These are phyloP conservation scores for Candida sanyiensis DNA, from an alignment of 805 yeast species.

Conservation along the genomic window DNA sequence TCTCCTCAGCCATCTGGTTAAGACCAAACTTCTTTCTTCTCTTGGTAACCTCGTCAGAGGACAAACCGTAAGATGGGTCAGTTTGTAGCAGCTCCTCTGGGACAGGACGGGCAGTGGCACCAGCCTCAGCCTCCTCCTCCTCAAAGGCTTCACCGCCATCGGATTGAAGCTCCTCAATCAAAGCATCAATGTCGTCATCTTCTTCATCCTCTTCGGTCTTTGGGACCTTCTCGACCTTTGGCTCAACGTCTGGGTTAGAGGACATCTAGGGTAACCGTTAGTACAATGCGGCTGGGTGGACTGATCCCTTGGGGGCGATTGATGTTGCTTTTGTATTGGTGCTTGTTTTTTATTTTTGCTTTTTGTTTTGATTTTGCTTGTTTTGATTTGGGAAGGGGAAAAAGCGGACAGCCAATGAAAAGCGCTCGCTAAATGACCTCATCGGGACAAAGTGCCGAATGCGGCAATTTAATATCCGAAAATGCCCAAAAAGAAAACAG, in stretches of 20 bases:
- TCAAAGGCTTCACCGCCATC: constrained; percentile 52
- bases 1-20: constrained; percentile 87
- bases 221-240: constrained; percentile 51
- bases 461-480: not conserved
- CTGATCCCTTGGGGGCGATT: too few species aligned
- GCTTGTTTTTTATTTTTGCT: too few species aligned
- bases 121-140: constrained; percentile 42
- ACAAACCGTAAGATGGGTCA: constrained; percentile 71
- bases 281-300: constrained; percentile 1
- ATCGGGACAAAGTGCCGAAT: constrained; percentile 1
- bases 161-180: constrained; percentile 71
- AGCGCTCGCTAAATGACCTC: not conserved
- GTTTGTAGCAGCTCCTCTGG: constrained; percentile 85
- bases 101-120: constrained; percentile 63
- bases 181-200: constrained; percentile 66
- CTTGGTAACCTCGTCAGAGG: constrained; percentile 68
- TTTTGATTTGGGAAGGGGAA: not conserved
- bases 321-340: too few species aligned
- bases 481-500: not conserved
- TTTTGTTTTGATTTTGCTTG: too few species aligned
- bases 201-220: constrained; percentile 52
- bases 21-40: constrained; percentile 89
- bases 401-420: not conserved
- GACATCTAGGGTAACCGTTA: constrained; percentile 20
- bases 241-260: constrained; percentile 31